Conservation (phyloP, 345 rosid genomes). For the Erysimum cheiranthoides region DNA sequence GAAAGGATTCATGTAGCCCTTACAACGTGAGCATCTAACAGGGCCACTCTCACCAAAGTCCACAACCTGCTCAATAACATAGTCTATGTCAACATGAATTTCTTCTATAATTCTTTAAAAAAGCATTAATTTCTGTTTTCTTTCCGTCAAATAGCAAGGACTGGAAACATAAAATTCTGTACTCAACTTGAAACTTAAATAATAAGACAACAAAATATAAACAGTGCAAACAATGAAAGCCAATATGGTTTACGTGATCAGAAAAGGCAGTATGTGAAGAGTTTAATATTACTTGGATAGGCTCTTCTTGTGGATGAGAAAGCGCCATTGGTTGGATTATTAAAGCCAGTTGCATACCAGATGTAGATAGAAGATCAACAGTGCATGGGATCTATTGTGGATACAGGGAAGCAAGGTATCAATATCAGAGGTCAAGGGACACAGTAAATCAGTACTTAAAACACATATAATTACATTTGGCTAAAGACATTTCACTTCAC, state of each 20-base stretch:
- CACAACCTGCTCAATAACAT: conserved; percentile 60
- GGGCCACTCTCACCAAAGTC: conserved; percentile 97
- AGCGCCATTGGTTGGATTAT: conserved; percentile 93
- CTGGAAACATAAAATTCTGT: neutral
- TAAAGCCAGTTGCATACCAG: conserved; percentile 93
- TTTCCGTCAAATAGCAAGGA: neutral
- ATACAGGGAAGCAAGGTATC: conserved; percentile 30
- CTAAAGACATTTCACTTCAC: conserved; percentile 29
- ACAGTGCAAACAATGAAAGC: conserved; percentile 11
- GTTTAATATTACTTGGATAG: conserved; percentile 68
- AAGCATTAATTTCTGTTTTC: neutral
- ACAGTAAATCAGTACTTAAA: neutral
- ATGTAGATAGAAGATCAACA: conserved; percentile 86
- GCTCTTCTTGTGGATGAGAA: conserved; percentile 95
- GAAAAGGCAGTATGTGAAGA: conserved; percentile 27
- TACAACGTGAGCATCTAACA: conserved; percentile 90
- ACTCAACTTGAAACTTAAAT: conserved; percentile 3
- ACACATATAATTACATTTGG: conserved; percentile 9
- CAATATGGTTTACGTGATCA: conserved; percentile 16
- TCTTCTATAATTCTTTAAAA: neutral
- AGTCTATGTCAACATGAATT: conserved; percentile 13
- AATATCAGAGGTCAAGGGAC: conserved; percentile 18
- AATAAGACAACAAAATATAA: conserved; percentile 17
- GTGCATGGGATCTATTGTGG: conserved; percentile 87
- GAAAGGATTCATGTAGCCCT: conserved; percentile 90